Evolutionary conservation across 352 stramenopile genomes (phyloP).

Genomic region (Nothophytophthora sp.): DNA sequence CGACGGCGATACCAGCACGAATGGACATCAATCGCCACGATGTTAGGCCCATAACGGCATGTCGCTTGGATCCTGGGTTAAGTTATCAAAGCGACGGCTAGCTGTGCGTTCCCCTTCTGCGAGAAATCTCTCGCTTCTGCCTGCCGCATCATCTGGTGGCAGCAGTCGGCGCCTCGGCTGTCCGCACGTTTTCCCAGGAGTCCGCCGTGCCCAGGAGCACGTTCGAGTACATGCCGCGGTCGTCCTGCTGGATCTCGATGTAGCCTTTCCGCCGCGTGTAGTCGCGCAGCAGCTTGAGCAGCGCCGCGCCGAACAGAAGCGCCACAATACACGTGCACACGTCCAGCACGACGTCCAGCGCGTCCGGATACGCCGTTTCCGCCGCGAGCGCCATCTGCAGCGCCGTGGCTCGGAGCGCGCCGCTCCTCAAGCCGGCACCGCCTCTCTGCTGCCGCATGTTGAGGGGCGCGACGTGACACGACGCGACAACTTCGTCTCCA

Average conservation of each 20-base stretch:
- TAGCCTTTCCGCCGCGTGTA: conserved; percentile 63
- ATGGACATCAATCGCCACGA: no score
- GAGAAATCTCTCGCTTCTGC: no score
- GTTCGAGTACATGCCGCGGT: conserved; percentile 62
- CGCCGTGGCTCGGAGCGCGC: conserved; percentile 1
- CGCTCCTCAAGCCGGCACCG: conserved; percentile 6
- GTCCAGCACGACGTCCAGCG: conserved; percentile 32
- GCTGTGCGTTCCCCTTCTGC: neutral
- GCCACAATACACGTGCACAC: conserved; percentile 42
- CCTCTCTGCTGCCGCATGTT: conserved; percentile 24
- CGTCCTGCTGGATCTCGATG: conserved; percentile 65
- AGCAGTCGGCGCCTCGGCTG: no score
- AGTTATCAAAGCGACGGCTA: conserved; percentile 14
- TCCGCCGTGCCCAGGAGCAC: conserved; percentile 62
- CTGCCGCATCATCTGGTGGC: no score
- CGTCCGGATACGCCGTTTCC: conserved; percentile 16
- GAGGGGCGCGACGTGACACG: no score
- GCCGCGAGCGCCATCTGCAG: conserved; percentile 22
- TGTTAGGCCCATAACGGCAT: no score
- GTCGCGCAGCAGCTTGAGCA: conserved; percentile 45
- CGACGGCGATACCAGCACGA: neutral
- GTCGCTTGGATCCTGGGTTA: conserved; percentile 11
- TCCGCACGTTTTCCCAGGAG: conserved; percentile 63
- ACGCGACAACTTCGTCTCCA: neutral
- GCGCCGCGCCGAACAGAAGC: conserved; percentile 39